Evolutionary conservation across 202 grass and related monocot species (phyloP).

Genomic region (Thinopyrum obtusiflorum): DNA sequence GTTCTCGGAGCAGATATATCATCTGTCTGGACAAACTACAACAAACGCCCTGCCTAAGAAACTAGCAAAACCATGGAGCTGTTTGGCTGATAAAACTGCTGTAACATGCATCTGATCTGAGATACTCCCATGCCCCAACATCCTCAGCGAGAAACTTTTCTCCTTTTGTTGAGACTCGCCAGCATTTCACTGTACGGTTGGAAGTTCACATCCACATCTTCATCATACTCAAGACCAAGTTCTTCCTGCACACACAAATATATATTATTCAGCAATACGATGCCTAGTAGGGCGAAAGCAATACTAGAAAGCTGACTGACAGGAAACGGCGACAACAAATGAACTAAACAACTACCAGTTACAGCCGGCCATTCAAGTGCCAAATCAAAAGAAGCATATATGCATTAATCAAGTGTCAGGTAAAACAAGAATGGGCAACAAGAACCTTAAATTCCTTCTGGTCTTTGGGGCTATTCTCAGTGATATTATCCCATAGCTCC

Average conservation of each 20-base stretch:
- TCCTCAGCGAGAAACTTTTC: constrained; percentile 50
- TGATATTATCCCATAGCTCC: constrained; percentile 96
- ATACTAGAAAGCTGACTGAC: neutral
- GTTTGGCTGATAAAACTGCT: constrained; percentile 14
- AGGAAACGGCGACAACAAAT: neutral
- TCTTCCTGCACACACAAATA: constrained; percentile 66
- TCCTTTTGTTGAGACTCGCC: constrained; percentile 54
- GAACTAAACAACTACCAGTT: neutral
- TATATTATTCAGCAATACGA: constrained; percentile 7
- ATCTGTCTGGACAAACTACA: neutral
- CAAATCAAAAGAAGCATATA: constrained; percentile 11
- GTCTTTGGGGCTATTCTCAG: constrained; percentile 92
- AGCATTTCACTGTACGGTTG: constrained; percentile 66
- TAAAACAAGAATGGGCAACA: neutral
- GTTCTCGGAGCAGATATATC: constrained; percentile 18
- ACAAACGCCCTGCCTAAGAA: neutral
- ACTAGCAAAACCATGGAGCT: constrained; percentile 18
- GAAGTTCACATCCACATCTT: constrained; percentile 73
- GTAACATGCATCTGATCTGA: constrained; percentile 2
- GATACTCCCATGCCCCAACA: neutral
- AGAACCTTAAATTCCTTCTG: constrained; percentile 91
- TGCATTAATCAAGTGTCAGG: neutral
- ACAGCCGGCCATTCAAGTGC: neutral
- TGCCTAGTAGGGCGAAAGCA: neutral
- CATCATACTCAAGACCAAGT: constrained; percentile 93